A percentile compares a stretch with the other conserved stretches of the same genome.
phyloP scores from a whole-genome alignment of 1,139 yeast genomes.

The Saccharomyces uvarum region DNA sequence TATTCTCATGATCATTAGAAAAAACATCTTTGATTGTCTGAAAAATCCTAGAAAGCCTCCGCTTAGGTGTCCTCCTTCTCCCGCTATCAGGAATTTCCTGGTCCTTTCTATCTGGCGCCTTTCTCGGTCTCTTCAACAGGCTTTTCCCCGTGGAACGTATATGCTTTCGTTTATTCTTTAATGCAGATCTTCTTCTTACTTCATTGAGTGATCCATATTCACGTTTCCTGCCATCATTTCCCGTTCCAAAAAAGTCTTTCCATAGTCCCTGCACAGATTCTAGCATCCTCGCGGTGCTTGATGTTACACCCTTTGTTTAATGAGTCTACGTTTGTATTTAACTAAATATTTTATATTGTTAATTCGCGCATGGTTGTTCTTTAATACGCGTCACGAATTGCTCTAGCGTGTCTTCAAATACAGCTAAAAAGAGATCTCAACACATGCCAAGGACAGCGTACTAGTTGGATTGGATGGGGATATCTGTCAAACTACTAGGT shows the following conservation, averaged over 20 bases:
- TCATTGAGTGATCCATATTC: conserved; percentile 19
- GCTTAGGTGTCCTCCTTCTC: neutral
- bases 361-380: neutral
- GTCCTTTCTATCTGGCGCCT: neutral
- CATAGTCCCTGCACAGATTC: conserved; percentile 11
- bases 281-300: conserved; percentile 6
- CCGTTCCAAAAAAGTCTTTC: conserved; percentile 11
- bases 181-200: conserved; percentile 8
- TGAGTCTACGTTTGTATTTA: neutral
- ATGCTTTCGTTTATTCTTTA: neutral
- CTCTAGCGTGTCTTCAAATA: neutral
- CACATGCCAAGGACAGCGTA: neutral
- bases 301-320: neutral
- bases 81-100: neutral
- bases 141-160: neutral
- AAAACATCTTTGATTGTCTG: conserved; percentile 16
- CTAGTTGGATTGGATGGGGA: neutral
- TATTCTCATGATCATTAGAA: conserved; percentile 20
- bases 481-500: neutral
- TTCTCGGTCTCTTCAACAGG: conserved; percentile 1
- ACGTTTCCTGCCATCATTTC: conserved; percentile 15
- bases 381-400: neutral
- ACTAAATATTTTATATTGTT: neutral
- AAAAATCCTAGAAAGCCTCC: conserved; percentile 8
- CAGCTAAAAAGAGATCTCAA: neutral